phyloP scores from a whole-genome alignment of 106 monocot species.

The Ottelia alismoides region DNA sequence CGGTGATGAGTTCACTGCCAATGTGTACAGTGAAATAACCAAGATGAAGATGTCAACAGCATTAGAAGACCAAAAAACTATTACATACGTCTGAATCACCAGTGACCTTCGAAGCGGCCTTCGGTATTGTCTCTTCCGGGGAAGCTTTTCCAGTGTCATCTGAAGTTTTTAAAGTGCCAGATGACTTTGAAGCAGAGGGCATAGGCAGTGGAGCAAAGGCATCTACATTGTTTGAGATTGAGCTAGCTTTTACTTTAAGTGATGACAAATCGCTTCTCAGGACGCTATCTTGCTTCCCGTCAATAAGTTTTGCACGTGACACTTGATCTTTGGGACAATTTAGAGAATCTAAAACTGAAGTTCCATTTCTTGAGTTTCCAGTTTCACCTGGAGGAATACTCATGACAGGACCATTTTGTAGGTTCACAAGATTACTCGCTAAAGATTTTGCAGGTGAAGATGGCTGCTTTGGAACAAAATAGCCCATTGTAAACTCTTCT shows the following conservation, averaged over 20 bases:
- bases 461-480: slow-evolving; percentile 54
- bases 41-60: not conserved
- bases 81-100: slow-evolving; percentile 57
- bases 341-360: slow-evolving; percentile 14
- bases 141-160: slow-evolving; percentile 33
- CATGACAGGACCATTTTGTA: slow-evolving; percentile 13
- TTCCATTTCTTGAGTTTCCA: slow-evolving; percentile 15
- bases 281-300: slow-evolving; percentile 45
- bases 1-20: no score
- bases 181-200: slow-evolving; percentile 5
- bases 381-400: slow-evolving; percentile 13
- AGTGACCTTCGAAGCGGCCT: slow-evolving; percentile 22
- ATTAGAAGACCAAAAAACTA: not conserved
- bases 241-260: slow-evolving; percentile 23
- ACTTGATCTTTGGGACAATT: slow-evolving; percentile 36
- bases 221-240: slow-evolving; percentile 23
- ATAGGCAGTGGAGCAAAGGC: not conserved
- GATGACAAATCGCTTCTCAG: slow-evolving; percentile 36
- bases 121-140: slow-evolving; percentile 24
- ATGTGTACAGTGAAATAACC: no score
- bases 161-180: slow-evolving; percentile 22
- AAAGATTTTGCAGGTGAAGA: slow-evolving; percentile 36
- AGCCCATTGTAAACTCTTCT: slow-evolving; percentile 93
- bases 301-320: slow-evolving; percentile 33
- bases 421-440: slow-evolving; percentile 15